Evolutionary conservation across 1,284 basidiomycete genomes (phyloP).

Genomic region (Ganoderma boninense): DNA sequence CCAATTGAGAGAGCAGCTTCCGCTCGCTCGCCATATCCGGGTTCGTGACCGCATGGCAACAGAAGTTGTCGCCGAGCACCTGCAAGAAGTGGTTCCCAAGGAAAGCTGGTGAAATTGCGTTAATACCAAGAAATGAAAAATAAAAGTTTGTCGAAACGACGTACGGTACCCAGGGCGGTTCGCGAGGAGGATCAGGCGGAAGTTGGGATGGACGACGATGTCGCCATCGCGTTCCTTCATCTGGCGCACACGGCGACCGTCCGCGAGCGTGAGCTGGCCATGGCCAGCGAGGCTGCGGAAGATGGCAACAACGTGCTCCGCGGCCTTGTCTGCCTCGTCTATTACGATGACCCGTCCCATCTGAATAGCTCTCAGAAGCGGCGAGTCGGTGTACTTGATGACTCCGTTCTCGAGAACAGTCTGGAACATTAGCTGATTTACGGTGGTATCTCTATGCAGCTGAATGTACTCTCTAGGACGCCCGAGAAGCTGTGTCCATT

Average conservation of each 20-base stretch:
- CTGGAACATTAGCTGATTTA: slow-evolving; percentile 74
- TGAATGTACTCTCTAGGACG: slow-evolving; percentile 76
- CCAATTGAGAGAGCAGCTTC: slow-evolving; percentile 64
- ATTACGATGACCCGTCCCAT: slow-evolving; percentile 69
- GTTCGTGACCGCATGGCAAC: slow-evolving; percentile 69
- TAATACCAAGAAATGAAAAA: neutral
- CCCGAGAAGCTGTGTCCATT: slow-evolving; percentile 54
- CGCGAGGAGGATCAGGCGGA: slow-evolving; percentile 68
- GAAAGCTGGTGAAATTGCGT: slow-evolving; percentile 54
- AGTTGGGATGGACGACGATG: slow-evolving; percentile 67
- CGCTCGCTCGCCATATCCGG: slow-evolving; percentile 70
- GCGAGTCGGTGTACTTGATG: slow-evolving; percentile 68
- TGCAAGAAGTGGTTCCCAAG: slow-evolving; percentile 76
- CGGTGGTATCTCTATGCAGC: slow-evolving; percentile 72
- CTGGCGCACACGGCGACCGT: slow-evolving; percentile 64
- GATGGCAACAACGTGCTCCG: slow-evolving; percentile 74
- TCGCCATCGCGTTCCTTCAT: slow-evolving; percentile 57
- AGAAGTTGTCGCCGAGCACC: slow-evolving; percentile 74
- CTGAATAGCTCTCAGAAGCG: slow-evolving; percentile 67
- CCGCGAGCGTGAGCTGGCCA: slow-evolving; percentile 65
- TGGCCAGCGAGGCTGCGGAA: slow-evolving; percentile 73
- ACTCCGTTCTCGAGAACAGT: slow-evolving; percentile 64
- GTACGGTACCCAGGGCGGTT: slow-evolving; percentile 79
- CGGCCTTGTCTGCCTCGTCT: slow-evolving; percentile 76
- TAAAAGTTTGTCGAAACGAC: slow-evolving; percentile 37